Evolutionary conservation across 179 eudicot genomes (phyloP).

Genomic region (Nepenthes alata): DNA sequence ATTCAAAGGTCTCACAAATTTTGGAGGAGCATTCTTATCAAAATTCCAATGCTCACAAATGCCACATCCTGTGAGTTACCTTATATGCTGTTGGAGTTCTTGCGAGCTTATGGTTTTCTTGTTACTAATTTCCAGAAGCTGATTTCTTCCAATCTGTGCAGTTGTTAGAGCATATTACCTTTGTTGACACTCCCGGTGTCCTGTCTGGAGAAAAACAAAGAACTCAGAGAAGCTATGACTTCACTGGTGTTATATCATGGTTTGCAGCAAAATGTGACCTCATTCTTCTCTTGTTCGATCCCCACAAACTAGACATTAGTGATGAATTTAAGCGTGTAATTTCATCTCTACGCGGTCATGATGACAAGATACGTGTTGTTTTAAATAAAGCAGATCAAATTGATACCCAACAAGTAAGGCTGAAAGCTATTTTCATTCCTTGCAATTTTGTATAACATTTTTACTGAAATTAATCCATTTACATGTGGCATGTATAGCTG

Average conservation of each 20-base stretch:
- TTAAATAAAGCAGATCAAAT: constrained; percentile 93
- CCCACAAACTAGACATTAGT: constrained; percentile 89
- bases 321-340: constrained; percentile 93
- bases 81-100: background rate
- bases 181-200: constrained; percentile 97
- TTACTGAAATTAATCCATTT: background rate
- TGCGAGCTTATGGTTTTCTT: background rate
- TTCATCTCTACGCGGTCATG: constrained; percentile 75
- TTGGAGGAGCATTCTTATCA: constrained; percentile 86
- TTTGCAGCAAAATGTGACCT: constrained; percentile 93
- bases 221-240: constrained; percentile 88
- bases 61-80: constrained; percentile 72
- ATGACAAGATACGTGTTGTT: constrained; percentile 90
- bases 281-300: constrained; percentile 81
- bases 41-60: constrained; percentile 94
- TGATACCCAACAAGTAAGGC: constrained; percentile 76
- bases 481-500: constrained; percentile 23
- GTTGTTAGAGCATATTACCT: constrained; percentile 81
- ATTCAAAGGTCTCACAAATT: constrained; percentile 60
- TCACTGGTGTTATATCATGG: constrained; percentile 93
- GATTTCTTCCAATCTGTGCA: constrained; percentile 10
- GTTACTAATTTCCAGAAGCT: constrained; percentile 2
- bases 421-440: background rate
- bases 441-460: background rate
- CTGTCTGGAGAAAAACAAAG: constrained; percentile 93